phyloP scores from a whole-genome alignment of 495 filamentous ascomycete genomes.

The Hypoxylon crocopeplum region DNA sequence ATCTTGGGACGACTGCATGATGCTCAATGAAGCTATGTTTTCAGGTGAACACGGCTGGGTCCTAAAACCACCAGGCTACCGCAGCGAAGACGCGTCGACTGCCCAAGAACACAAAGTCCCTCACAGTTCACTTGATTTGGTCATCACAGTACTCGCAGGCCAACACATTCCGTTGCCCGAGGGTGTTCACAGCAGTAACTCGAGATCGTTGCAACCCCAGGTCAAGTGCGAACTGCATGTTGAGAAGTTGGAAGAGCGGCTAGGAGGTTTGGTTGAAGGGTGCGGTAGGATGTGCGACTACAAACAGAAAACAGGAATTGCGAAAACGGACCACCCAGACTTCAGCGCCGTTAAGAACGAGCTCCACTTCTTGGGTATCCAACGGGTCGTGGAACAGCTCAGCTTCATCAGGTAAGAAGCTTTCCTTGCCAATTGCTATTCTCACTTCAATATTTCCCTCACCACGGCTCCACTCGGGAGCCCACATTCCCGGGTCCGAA shows the following conservation, averaged over 20 bases:
- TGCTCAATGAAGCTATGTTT: constrained; percentile 96
- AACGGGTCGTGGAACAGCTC: constrained; percentile 50
- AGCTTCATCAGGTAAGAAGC: constrained; percentile 56
- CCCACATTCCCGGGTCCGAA: constrained; percentile 24
- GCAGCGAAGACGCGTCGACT: constrained; percentile 24
- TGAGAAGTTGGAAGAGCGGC: constrained; percentile 58
- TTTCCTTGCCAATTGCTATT: constrained; percentile 11
- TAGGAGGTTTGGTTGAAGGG: constrained; percentile 19
- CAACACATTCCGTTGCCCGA: constrained; percentile 51
- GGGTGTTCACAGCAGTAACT: constrained; percentile 35
- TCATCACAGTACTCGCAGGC: constrained; percentile 53
- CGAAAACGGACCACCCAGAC: constrained; percentile 50
- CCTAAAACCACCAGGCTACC: constrained; percentile 73
- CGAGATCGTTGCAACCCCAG: constrained; percentile 42
- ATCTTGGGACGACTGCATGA: constrained; percentile 85
- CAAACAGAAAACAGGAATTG: constrained; percentile 43
- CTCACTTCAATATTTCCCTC: constrained; percentile 1
- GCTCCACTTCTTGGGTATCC: constrained; percentile 48
- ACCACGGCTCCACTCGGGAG: constrained; percentile 11
- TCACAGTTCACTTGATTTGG: constrained; percentile 45
- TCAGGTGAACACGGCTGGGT: constrained; percentile 82
- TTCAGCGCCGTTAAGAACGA: constrained; percentile 41
- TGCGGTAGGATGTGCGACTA: constrained; percentile 28
- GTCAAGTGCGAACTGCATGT: constrained; percentile 85
- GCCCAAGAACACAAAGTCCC: constrained; percentile 13